Base-by-base conservation (phyloP, 2,329 filamentous ascomycete species). In the Diplocarpon rosae region DNA sequence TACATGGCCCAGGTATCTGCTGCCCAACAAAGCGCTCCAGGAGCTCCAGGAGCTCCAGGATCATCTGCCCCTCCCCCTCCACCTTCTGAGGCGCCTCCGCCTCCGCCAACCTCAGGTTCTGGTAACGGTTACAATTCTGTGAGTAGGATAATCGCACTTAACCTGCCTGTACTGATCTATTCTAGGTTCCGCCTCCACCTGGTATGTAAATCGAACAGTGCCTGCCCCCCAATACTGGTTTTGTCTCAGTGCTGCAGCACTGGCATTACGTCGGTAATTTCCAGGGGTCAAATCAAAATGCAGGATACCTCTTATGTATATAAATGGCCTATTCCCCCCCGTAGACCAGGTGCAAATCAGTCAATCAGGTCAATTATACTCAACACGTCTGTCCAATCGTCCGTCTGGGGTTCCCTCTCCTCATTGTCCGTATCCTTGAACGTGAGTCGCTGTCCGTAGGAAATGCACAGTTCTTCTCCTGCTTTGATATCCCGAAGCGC, bases 91-190 rank as follows among this genome's bases (percentile, higher is more conserved):
- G 72, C 77, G 44, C 75, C 78, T 42, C 80, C 81, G 11, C 80
- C 80, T 14, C 78, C 78, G 15, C 76, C 72, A 24, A 68, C 74
- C 11, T 72, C 72, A 34, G 65, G 67, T 7, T 69, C 73, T n/a
- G 71, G 72, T 35, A 66, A 69, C 39, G 68, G 72, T 38, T 87
- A 85, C 59, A 78, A 74, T 55, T 71, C 79, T 56, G 82, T 59
- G 52, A 48, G 57, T 54, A 36, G 11, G 8, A 32, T 13, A 14
- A 29, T 20, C 9, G 2, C 7, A 30, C 2, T 13, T 15, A 33
- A 15, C 20, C 8, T 15, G 20, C 20, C 11, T 37, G 32, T 33
- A 45, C 46, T 43, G 44, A 52, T 45, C 37, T 43, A 36, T 12
- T 39, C 40, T 28, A 71, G 69, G 69, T 72, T 20, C 70, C 70